A percentile compares a stretch with the other conserved stretches of the same genome.
phyloP scores from a whole-genome alignment of 352 stramenopile species.

The Phytophthora foliorum region DNA sequence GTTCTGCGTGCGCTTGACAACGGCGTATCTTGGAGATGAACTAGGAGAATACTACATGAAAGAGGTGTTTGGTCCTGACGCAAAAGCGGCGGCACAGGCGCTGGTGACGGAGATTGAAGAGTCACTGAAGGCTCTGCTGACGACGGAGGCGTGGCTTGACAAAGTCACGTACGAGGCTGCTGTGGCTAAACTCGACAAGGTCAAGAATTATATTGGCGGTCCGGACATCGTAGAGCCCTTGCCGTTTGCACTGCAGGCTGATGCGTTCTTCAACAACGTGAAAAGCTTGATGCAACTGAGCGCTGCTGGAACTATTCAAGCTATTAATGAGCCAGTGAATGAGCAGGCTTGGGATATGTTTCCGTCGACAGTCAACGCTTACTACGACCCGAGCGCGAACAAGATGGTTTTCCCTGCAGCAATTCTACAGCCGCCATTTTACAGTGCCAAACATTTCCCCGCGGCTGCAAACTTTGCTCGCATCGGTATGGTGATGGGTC shows the following conservation, averaged over 20 bases:
- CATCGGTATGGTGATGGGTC: slow-evolving; percentile 94
- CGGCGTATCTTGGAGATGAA: slow-evolving; percentile 85
- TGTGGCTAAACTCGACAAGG: slow-evolving; percentile 91
- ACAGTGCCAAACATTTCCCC: slow-evolving; percentile 81
- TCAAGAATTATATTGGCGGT: slow-evolving; percentile 84
- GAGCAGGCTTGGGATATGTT: slow-evolving; percentile 89
- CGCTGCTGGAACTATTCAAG: slow-evolving; percentile 38
- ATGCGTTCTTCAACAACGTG: slow-evolving; percentile 70
- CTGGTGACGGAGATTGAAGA: slow-evolving; percentile 91
- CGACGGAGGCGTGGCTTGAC: slow-evolving; percentile 91
- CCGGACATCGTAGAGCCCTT: slow-evolving; percentile 55
- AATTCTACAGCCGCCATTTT: slow-evolving; percentile 91
- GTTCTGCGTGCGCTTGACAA: slow-evolving; percentile 80
- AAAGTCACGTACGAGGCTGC: slow-evolving; percentile 81
- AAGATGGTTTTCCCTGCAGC: slow-evolving; percentile 96
- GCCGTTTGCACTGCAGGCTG: slow-evolving; percentile 59
- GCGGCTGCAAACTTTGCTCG: slow-evolving; percentile 92
- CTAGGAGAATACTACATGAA: slow-evolving; percentile 92
- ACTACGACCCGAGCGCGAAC: slow-evolving; percentile 72
- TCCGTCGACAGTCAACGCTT: slow-evolving; percentile 93
- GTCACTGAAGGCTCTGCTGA: slow-evolving; percentile 81
- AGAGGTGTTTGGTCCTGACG: slow-evolving; percentile 85
- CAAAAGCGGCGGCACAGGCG: slow-evolving; percentile 76
- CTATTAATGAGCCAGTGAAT: slow-evolving; percentile 61
- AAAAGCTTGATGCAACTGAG: slow-evolving; percentile 48